Evolutionary conservation across 2,329 filamentous ascomycete species (phyloP).

Genomic region (Alternaria triticimaculans): DNA sequence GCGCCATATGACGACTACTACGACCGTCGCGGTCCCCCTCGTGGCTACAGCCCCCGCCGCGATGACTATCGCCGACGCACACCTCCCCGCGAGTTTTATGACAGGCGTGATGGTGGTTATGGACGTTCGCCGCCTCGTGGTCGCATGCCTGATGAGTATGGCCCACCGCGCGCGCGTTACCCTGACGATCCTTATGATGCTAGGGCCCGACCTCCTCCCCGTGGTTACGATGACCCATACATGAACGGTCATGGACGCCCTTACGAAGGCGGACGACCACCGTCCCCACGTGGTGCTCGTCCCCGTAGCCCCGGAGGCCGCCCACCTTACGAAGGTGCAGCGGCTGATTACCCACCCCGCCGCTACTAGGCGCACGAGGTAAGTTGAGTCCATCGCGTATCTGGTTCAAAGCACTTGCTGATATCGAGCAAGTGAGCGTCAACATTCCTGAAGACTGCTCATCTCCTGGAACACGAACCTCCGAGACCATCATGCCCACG

Average conservation of each 20-base stretch:
- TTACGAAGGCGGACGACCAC: slow-evolving; percentile 58
- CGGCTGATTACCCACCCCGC: slow-evolving; percentile 55
- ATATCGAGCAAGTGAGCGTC: slow-evolving; percentile 2
- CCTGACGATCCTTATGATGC: slow-evolving; percentile 78
- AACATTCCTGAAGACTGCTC: neutral
- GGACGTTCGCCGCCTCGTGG: slow-evolving; percentile 73
- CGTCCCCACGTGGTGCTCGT: slow-evolving; percentile 47
- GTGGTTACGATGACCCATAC: slow-evolving; percentile 65
- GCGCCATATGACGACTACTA: slow-evolving; percentile 72
- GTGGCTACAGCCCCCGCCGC: slow-evolving; percentile 84
- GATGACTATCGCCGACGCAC: slow-evolving; percentile 87
- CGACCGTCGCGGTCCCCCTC: slow-evolving; percentile 80
- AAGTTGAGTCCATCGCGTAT: neutral
- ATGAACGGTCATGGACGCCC: slow-evolving; percentile 64
- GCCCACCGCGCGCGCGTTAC: slow-evolving; percentile 66
- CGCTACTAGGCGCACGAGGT: slow-evolving; percentile 40
- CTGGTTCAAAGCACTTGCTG: slow-evolving; percentile 1
- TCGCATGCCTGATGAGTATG: slow-evolving; percentile 76
- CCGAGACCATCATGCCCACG: neutral
- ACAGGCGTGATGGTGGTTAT: slow-evolving; percentile 65
- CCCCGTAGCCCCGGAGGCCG: slow-evolving; percentile 64
- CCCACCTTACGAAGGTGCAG: slow-evolving; percentile 57
- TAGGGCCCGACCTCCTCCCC: slow-evolving; percentile 61
- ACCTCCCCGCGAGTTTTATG: slow-evolving; percentile 84
- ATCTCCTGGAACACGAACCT: neutral